Evolutionary conservation across 2,329 filamentous ascomycete species (phyloP), one percentile per base, ranked within the genome.

Genomic region (Penicillium sp.): DNA sequence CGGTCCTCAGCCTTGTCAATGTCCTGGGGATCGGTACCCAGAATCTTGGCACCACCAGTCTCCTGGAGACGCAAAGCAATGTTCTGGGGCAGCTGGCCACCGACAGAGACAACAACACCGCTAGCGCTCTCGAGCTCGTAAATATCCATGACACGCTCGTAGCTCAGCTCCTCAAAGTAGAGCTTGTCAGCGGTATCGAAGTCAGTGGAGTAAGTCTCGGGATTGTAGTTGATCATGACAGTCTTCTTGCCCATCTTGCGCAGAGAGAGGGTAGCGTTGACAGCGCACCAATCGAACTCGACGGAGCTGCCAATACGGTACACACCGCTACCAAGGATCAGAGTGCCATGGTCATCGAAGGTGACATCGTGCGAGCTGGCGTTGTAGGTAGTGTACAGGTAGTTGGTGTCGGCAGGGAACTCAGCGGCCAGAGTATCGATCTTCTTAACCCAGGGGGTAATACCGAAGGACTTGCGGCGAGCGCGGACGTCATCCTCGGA

Each of bases 1-100:
- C 95, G 88, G 77, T 99, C 93, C 80, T 99, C 95, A 51, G 95
- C 95, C 82, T 93, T 96, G 85, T 99, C 95, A 68, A 99, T 99
- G 73, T 98, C 92, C 73, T 88, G 85, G 40, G 95, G 95, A 72
- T 98, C 87, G 0, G 95, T 99, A 70, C 95, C 95, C 7, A 99
- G 87, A 57, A 99, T 87, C 63, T 93, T 93, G 60, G 94, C 94
- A 61, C 91, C 89, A 57, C 95, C 95, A 55, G 87, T 89, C 76
- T 98, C 92, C 80, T 98, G 94, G 4, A 99, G 87, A 68, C 92
- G 90, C 52, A 98, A 88, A 4, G 95, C 95, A 73, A 98, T 97
- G 82, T 98, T 98, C 80, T 99, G 95, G 2, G 95, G 93, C 62
- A 98, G 86, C 80, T 99, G 95, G 46, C 95, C 95, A 73, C 95